Percentiles rank a stretch among this genome's conserved stretches.
Evolutionary conservation across 441 rosid genomes (phyloP).

Genomic region (Metrosideros polymorpha): DNA sequence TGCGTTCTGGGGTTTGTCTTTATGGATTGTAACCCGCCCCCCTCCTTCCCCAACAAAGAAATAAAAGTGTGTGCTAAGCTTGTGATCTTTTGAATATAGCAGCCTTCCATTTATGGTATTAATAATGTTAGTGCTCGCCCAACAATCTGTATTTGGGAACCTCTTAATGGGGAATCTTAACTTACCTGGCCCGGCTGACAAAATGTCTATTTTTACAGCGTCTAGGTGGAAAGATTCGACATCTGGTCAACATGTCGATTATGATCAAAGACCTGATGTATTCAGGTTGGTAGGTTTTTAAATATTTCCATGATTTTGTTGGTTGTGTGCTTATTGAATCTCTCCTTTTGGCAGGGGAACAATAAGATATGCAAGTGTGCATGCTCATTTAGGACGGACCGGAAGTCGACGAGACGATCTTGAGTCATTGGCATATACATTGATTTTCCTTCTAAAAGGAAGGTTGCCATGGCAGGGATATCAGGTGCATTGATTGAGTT

Average conservation of each 20-base stretch:
- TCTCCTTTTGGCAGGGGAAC: constrained; percentile 57
- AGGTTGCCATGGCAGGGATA: constrained; percentile 93
- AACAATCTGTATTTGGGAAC: neutral
- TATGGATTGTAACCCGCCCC: neutral
- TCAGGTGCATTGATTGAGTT: constrained; percentile 31
- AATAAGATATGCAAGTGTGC: constrained; percentile 84
- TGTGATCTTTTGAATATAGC: neutral
- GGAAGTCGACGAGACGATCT: constrained; percentile 93
- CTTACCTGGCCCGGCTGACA: neutral
- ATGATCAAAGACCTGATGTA: constrained; percentile 93
- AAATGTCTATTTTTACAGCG: constrained; percentile 32
- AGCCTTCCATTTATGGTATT: neutral
- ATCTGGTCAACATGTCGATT: constrained; percentile 85
- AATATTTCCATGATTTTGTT: neutral
- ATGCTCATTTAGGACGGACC: constrained; percentile 87
- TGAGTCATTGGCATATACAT: constrained; percentile 81
- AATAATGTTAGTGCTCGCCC: neutral
- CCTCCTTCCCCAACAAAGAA: neutral
- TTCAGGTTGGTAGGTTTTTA: constrained; percentile 42
- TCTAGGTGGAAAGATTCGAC: constrained; percentile 90
- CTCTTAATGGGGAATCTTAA: neutral
- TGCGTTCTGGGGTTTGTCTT: neutral
- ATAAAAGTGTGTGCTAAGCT: neutral
- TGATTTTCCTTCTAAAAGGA: constrained; percentile 77
- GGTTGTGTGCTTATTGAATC: neutral